These are phyloP conservation scores for Saccharum spontaneum DNA, from an alignment of 176 grass and related monocot genomes.

Conservation along the genomic window DNA sequence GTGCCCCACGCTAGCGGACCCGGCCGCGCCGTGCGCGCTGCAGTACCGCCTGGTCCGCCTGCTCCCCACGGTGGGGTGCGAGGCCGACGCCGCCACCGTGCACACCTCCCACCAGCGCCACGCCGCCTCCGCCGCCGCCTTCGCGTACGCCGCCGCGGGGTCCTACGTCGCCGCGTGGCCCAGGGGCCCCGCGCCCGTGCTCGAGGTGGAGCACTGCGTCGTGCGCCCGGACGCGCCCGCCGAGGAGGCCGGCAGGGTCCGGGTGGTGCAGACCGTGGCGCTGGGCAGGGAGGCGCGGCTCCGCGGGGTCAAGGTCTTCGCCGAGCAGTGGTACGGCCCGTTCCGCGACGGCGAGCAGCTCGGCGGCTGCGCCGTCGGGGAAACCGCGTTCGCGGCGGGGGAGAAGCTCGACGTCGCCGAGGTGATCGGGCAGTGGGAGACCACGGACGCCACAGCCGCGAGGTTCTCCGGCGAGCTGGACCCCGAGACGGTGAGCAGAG, in stretches of 20 bases:
- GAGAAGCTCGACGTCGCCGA: constrained; percentile 49
- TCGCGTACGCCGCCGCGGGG: constrained; percentile 46
- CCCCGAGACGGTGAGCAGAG: constrained; percentile 44
- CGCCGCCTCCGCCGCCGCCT: constrained; percentile 53
- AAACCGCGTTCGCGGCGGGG: constrained; percentile 67
- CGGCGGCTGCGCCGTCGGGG: constrained; percentile 65
- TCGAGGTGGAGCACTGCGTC: constrained; percentile 90
- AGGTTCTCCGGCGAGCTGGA: constrained; percentile 41
- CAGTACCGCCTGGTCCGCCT: constrained; percentile 78
- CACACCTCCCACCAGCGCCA: constrained; percentile 69
- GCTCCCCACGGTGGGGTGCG: constrained; percentile 87
- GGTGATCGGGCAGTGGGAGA: constrained; percentile 56
- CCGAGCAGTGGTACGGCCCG: constrained; percentile 85
- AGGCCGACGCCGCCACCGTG: constrained; percentile 90
- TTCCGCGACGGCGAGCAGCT: constrained; percentile 87
- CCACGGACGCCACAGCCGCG: constrained; percentile 22
- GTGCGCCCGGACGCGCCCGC: constrained; percentile 42
- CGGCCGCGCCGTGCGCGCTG: constrained; percentile 36
- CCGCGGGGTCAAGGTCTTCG: constrained; percentile 69
- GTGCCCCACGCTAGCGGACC: constrained; percentile 85
- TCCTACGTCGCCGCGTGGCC: constrained; percentile 66
- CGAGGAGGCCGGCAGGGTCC: constrained; percentile 43
- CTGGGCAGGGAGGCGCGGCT: constrained; percentile 51
- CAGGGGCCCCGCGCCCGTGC: constrained; percentile 40
- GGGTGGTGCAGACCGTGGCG: constrained; percentile 63